Percentiles rank a stretch among this genome's conserved stretches.
These are phyloP conservation scores for Choiromyces venosus DNA, from an alignment of 495 filamentous ascomycete genomes.

Conservation along the genomic window DNA sequence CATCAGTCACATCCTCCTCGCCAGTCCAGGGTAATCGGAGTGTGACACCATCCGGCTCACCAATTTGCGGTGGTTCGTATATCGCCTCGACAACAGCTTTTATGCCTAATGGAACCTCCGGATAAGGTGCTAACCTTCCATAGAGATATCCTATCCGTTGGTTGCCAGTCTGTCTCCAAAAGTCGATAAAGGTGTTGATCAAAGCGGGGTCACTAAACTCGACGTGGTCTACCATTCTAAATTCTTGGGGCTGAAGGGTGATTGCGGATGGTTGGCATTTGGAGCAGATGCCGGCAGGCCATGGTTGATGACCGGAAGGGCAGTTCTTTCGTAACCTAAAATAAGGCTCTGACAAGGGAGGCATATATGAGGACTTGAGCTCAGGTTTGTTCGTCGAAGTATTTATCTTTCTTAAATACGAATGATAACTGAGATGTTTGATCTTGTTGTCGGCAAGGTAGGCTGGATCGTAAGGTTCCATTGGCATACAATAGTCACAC, in stretches of 20 bases:
- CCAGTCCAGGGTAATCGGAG: slow-evolving; percentile 75
- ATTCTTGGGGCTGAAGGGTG: slow-evolving; percentile 85
- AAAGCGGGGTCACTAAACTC: slow-evolving; percentile 80
- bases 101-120: slow-evolving; percentile 83
- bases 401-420: slow-evolving; percentile 89
- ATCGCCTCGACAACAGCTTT: slow-evolving; percentile 98
- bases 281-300: slow-evolving; percentile 97
- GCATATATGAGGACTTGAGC: slow-evolving; percentile 86
- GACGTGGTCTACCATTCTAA: slow-evolving; percentile 98
- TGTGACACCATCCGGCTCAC: slow-evolving; percentile 86
- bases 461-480: slow-evolving; percentile 84
- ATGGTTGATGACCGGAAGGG: slow-evolving; percentile 83
- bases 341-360: slow-evolving; percentile 87
- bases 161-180: slow-evolving; percentile 73
- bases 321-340: slow-evolving; percentile 84
- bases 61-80: slow-evolving; percentile 88
- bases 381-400: slow-evolving; percentile 93
- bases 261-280: slow-evolving; percentile 98
- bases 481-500: slow-evolving; percentile 99
- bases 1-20: slow-evolving; percentile 72
- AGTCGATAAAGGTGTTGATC: slow-evolving; percentile 81
- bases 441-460: slow-evolving; percentile 94
- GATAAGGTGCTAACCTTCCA: slow-evolving; percentile 84
- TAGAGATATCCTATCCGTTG: slow-evolving; percentile 90
- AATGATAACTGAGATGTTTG: slow-evolving; percentile 96